Conservation (phyloP, 1,284 basidiomycete species). For the Marasmius tenuissimus region DNA sequence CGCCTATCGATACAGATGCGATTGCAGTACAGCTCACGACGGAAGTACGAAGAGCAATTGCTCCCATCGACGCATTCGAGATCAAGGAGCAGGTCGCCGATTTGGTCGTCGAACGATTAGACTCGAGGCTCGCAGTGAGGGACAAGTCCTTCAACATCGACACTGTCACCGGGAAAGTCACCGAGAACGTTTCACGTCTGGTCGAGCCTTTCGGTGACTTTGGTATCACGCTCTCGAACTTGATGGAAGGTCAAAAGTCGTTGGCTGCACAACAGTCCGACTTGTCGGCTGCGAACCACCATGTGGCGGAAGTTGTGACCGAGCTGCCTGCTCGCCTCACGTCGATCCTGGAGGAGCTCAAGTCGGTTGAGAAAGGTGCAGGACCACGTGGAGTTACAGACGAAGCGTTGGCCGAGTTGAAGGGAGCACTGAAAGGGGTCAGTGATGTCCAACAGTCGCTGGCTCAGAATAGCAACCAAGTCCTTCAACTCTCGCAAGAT, state of each 20-base stretch:
- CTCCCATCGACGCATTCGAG: constrained; percentile 75
- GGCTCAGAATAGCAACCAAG: constrained; percentile 46
- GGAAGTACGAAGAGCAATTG: constrained; percentile 69
- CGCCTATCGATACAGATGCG: constrained; percentile 51
- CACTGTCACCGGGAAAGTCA: constrained; percentile 51
- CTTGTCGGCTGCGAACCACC: constrained; percentile 30
- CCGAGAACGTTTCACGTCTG: constrained; percentile 49
- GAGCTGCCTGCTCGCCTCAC: constrained; percentile 42
- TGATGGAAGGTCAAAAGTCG: constrained; percentile 44
- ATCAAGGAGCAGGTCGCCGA: constrained; percentile 86
- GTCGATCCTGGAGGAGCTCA: constrained; percentile 40
- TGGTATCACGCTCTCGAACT: constrained; percentile 30
- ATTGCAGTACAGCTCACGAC: constrained; percentile 58
- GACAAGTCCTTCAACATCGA: constrained; percentile 71
- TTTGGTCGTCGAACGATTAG: constrained; percentile 78
- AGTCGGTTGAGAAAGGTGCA: constrained; percentile 27
- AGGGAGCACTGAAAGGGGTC: constrained; percentile 43
- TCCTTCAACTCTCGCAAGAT: constrained; percentile 49
- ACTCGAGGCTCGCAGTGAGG: constrained; percentile 73
- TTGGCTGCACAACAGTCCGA: constrained; percentile 38
- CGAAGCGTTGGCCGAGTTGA: constrained; percentile 38
- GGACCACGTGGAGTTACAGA: constrained; percentile 19
- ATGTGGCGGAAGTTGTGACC: constrained; percentile 36
- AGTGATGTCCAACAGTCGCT: constrained; percentile 42
- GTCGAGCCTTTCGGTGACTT: constrained; percentile 47